Conservation (phyloP, 345 rosid genomes). For the Murraya koenigii region DNA sequence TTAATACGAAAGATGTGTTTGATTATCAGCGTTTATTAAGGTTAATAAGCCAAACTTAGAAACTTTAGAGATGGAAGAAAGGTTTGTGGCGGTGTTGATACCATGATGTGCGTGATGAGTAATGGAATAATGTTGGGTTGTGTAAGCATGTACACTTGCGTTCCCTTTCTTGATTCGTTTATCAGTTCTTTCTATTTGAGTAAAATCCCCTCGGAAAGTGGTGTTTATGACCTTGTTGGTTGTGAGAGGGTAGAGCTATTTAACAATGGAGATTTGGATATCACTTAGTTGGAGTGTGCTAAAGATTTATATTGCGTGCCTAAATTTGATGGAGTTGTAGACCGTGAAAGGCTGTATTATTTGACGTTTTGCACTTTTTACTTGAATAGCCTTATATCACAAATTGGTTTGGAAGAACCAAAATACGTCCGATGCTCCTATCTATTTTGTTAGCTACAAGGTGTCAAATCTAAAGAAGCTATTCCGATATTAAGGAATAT, state of each 20-base stretch:
- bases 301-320: not conserved
- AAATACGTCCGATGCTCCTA: not conserved
- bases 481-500: not conserved
- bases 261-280: not conserved
- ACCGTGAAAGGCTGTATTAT: not conserved
- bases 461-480: not conserved
- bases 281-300: not conserved
- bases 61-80: not conserved
- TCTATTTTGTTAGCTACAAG: not conserved
- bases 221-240: not conserved
- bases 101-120: not conserved
- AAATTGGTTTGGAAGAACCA: not conserved
- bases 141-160: not conserved
- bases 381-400: not conserved
- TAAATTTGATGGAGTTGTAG: not conserved
- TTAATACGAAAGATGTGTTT: not conserved
- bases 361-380: not conserved
- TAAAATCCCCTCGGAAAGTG: not conserved
- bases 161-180: not conserved
- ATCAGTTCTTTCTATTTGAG: not conserved
- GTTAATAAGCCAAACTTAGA: not conserved
- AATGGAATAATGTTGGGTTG: not conserved
- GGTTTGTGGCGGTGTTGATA: not conserved
- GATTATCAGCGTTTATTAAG: not conserved
- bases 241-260: not conserved